Conservation (phyloP, 2,329 filamentous ascomycete genomes). For the Hypoxylon sp. region DNA sequence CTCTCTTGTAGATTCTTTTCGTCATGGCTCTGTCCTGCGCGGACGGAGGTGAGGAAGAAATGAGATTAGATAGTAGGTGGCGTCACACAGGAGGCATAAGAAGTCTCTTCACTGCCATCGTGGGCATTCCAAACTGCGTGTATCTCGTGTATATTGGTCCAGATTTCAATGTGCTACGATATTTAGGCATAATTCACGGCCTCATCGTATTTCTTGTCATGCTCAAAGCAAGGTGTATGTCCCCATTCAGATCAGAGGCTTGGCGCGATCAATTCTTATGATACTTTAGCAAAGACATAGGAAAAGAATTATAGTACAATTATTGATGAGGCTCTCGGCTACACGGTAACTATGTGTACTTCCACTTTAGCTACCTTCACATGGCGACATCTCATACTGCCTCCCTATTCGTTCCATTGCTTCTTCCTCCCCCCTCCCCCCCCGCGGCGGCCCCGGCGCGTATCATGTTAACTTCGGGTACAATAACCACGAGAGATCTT, state of each 20-base stretch:
- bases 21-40: slow-evolving; percentile 61
- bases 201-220: too few species aligned
- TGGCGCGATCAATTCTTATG: too few species aligned
- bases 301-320: too few species aligned
- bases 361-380: not conserved
- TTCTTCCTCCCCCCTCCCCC: not conserved
- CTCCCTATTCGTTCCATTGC: not conserved
- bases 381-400: not conserved
- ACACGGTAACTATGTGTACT: not conserved
- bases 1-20: slow-evolving; percentile 60
- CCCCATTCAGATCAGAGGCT: too few species aligned
- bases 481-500: not conserved
- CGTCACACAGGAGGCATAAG: not conserved
- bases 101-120: not conserved
- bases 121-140: too few species aligned
- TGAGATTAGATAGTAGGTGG: not conserved
- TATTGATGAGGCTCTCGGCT: not conserved
- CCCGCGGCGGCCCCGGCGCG: too few species aligned
- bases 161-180: too few species aligned
- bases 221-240: too few species aligned
- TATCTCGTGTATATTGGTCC: too few species aligned
- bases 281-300: too few species aligned
- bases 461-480: not conserved
- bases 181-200: too few species aligned
- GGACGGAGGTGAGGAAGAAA: slow-evolving; percentile 66